Conservation (phyloP, 75 land plant species). For the Cupressus sempervirens region DNA sequence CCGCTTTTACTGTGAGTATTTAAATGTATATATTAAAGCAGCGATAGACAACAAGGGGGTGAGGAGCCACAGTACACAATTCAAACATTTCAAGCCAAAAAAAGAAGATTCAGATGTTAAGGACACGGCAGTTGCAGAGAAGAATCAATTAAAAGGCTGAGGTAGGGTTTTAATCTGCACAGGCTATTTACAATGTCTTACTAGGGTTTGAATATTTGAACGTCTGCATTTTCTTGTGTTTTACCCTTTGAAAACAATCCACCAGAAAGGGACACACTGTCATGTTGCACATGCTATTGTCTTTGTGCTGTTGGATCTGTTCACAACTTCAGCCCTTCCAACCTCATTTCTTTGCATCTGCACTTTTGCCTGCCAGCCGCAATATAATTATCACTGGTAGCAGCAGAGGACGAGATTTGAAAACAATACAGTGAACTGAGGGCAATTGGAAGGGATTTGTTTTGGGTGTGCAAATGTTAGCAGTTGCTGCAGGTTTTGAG, state of each 20-base stretch:
- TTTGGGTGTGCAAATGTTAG: neutral
- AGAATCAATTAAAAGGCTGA: neutral
- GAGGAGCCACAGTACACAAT: neutral
- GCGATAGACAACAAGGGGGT: neutral
- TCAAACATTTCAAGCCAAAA: neutral
- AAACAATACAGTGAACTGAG: neutral
- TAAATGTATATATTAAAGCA: neutral
- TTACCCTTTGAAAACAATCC: neutral
- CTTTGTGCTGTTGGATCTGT: neutral
- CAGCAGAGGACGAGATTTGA: neutral
- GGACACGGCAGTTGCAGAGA: neutral
- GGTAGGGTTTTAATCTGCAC: neutral
- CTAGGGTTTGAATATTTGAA: neutral
- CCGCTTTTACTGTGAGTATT: neutral
- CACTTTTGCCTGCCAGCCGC: neutral
- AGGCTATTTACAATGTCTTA: neutral
- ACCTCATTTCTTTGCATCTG: neutral
- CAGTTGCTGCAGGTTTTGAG: neutral
- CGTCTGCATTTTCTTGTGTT: neutral
- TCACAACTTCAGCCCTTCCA: neutral
- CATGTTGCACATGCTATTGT: neutral
- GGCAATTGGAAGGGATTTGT: neutral
- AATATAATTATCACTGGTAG: neutral
- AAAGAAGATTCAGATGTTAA: neutral
- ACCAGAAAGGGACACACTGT: neutral